These are phyloP conservation scores for Umbelopsis sp. DNA, from an alignment of 192 early-diverging fungal genomes.

Conservation along the genomic window DNA sequence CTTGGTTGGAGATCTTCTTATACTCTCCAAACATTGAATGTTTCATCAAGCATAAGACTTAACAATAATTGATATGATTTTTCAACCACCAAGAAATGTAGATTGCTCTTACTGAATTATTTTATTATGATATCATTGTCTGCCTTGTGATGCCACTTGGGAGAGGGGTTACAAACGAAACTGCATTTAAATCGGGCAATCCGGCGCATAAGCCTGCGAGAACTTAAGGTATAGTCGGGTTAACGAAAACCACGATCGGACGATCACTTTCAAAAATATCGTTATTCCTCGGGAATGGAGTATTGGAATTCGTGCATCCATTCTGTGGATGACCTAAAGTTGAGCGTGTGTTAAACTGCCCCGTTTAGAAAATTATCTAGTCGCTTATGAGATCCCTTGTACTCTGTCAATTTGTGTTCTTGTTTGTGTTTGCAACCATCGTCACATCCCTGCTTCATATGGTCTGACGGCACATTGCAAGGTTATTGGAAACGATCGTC, in stretches of 20 bases:
- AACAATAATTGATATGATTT: conserved; percentile 21
- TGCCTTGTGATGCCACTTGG: not conserved
- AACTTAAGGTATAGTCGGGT: too few relatives aligned
- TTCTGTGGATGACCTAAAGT: too few relatives aligned
- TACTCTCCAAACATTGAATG: conserved; percentile 8
- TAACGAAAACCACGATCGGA: too few relatives aligned
- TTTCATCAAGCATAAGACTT: conserved; percentile 18
- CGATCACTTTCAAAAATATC: too few relatives aligned
- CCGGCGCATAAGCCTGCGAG: too few relatives aligned
- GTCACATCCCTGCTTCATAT: conserved; percentile 12
- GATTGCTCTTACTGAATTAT: not conserved
- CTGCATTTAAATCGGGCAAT: too few relatives aligned
- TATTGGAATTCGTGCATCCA: too few relatives aligned
- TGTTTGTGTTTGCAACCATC: not conserved
- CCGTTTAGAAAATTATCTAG: too few relatives aligned
- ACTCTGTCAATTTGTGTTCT: not conserved
- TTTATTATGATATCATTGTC: not conserved
- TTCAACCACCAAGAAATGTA: conserved; percentile 12
- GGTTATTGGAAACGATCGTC: not conserved
- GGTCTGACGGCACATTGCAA: not conserved
- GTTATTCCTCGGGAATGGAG: too few relatives aligned
- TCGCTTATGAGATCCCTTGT: too few relatives aligned
- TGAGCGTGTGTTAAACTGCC: too few relatives aligned
- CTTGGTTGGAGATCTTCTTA: conserved; percentile 9
- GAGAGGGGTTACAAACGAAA: too few relatives aligned